Conservation (phyloP, 768 basidiomycete species). For the Lanmaoa rubissima region DNA sequence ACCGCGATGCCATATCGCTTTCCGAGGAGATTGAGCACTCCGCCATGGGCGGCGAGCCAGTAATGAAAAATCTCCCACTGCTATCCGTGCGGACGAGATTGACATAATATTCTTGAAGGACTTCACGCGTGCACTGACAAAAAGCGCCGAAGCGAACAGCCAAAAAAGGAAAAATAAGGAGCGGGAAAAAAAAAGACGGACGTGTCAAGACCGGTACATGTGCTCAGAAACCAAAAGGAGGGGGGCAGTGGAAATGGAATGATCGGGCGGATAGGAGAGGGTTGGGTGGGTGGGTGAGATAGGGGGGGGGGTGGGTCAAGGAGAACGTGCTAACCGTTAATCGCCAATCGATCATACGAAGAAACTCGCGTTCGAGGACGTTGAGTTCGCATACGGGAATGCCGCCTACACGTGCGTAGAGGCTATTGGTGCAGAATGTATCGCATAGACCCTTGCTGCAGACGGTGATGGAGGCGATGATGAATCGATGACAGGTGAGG, state of each 20-base stretch:
- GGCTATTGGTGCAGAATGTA: slow-evolving; percentile 89
- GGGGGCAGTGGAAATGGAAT: background rate
- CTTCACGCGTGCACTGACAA: slow-evolving; percentile 79
- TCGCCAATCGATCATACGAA: slow-evolving; percentile 89
- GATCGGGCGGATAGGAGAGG: slow-evolving; percentile 8
- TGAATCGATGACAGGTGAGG: slow-evolving; percentile 95
- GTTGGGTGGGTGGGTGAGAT: slow-evolving; percentile 1
- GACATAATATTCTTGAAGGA: slow-evolving; percentile 91
- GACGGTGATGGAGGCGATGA: slow-evolving; percentile 90
- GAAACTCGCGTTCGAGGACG: slow-evolving; percentile 91
- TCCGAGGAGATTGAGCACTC: slow-evolving; percentile 47
- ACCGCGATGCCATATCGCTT: slow-evolving; percentile 53
- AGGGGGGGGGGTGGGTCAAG: slow-evolving; percentile 15
- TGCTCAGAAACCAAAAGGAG: slow-evolving; percentile 5
- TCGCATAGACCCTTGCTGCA: slow-evolving; percentile 95
- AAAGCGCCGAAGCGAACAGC: slow-evolving; percentile 2
- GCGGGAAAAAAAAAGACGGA: slow-evolving; percentile 1
- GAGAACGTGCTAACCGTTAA: slow-evolving; percentile 71
- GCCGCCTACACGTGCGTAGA: slow-evolving; percentile 96
- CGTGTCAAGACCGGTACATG: slow-evolving; percentile 21
- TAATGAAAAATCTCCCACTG: slow-evolving; percentile 53
- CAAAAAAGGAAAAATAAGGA: background rate
- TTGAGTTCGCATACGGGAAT: slow-evolving; percentile 91
- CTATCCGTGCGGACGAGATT: slow-evolving; percentile 89
- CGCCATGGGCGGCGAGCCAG: slow-evolving; percentile 38